Base-by-base conservation (phyloP, 1,284 basidiomycete species). In the Chondrostereum purpureum region DNA sequence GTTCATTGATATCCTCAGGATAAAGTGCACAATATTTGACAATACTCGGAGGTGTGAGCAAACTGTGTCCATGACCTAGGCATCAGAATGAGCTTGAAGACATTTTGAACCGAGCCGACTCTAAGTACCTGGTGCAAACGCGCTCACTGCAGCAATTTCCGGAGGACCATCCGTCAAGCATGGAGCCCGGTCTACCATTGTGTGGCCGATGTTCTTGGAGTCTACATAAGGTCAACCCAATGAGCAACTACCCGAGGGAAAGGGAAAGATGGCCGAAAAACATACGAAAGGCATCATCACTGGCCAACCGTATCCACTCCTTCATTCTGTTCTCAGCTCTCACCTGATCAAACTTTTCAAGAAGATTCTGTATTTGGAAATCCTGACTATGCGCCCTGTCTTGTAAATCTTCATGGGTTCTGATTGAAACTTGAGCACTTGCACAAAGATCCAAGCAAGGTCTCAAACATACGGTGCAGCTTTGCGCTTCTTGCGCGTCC, bases 371-470 rank as follows among this genome's bases (percentile, higher is more conserved):
- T 23, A 81, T 78, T 48, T 73, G 62, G 16, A 64, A 51, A 52
- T 78, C 75, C 56, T 77, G 73, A 39, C 65, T 58, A 35, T 67
- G 62, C 2, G 73, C 68, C 43, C 62, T 66, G 51, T 72, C 64
- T 52, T 74, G 68, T 14, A 81, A 58, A 44, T 79, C 72, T 55
- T 80, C 77, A 45, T 80, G 77, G 6, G 77, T 77, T 6, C 78
- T 80, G 44, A 14, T 8, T 23, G 27, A 33, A 17, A 31, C 44
- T 19, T 36, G 36, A n/a, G 27, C 43, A 14, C 39, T 39, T 39
- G 36, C 33, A 31, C 22, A 35, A 5, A 39, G 33, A 44, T 6
- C 23, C 12, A n/a, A 39, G 31, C 14, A 45, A 21, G 50, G 44
- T 48, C n/a, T n/a, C 37, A 22, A 19, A 65, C 75, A 59, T 62